phyloP scores from a whole-genome alignment of 2,329 filamentous ascomycete genomes.

The Phyllosticta ampelicida region DNA sequence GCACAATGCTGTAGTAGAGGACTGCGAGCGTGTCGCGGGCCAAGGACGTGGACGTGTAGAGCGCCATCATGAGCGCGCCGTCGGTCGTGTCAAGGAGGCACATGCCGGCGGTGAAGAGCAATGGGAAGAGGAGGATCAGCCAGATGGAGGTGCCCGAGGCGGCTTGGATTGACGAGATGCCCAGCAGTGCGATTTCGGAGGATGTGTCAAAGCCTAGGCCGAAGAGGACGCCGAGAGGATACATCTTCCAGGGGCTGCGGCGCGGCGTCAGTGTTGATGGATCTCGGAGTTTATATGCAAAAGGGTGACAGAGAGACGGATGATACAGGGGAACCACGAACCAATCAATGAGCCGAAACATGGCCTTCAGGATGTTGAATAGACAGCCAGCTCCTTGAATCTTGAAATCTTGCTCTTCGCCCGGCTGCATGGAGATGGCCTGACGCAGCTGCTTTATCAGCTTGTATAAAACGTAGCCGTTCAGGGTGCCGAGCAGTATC shows the following conservation, averaged over 20 bases:
- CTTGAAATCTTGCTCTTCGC: slow-evolving; percentile 43
- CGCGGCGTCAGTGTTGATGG: background rate
- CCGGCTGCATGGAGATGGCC: slow-evolving; percentile 41
- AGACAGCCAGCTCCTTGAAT: slow-evolving; percentile 71
- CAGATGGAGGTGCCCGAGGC: slow-evolving; percentile 81
- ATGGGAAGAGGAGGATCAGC: slow-evolving; percentile 85
- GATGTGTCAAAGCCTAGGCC: slow-evolving; percentile 93
- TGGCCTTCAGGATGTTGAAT: slow-evolving; percentile 56
- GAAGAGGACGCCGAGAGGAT: slow-evolving; percentile 73
- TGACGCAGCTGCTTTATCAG: slow-evolving; percentile 57
- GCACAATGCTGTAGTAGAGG: slow-evolving; percentile 82
- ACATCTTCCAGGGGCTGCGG: slow-evolving; percentile 81
- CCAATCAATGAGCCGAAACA: slow-evolving; percentile 62
- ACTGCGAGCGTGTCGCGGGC: slow-evolving; percentile 78
- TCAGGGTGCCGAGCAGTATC: slow-evolving; percentile 70
- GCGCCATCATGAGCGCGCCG: slow-evolving; percentile 86
- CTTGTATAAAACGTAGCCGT: slow-evolving; percentile 74
- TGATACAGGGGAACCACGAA: slow-evolving; percentile 14
- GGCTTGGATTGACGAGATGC: slow-evolving; percentile 80
- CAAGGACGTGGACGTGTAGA: slow-evolving; percentile 74
- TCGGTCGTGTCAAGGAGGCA: slow-evolving; percentile 88
- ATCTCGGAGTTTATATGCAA: background rate
- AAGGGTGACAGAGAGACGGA: background rate
- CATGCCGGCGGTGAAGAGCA: slow-evolving; percentile 91
- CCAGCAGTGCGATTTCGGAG: slow-evolving; percentile 83